phyloP scores from a whole-genome alignment of 1,284 basidiomycete genomes.

The Acaromyces ingoldii region DNA sequence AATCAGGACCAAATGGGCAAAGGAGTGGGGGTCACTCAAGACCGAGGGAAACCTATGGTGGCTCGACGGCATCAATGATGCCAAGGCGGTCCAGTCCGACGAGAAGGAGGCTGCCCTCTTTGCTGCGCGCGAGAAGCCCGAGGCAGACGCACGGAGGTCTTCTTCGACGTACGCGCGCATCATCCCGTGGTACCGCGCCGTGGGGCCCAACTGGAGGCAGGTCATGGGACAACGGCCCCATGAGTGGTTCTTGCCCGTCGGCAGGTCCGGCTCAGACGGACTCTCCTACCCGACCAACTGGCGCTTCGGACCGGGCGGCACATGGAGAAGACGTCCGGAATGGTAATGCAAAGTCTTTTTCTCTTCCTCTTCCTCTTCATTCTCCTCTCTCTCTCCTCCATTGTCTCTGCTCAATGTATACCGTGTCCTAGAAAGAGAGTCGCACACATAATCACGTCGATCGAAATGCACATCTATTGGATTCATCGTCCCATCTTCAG shows the following conservation, averaged over 20 bases:
- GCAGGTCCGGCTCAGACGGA: constrained; percentile 61
- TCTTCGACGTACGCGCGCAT: not conserved
- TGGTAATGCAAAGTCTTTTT: too few species aligned
- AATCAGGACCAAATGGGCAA: constrained; percentile 60
- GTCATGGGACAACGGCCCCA: constrained; percentile 66
- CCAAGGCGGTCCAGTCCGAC: not conserved
- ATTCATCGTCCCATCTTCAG: not conserved
- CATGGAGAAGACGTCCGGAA: constrained; percentile 62
- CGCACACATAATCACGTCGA: too few species aligned
- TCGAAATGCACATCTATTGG: too few species aligned
- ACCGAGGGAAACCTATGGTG: constrained; percentile 81
- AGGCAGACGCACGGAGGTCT: not conserved
- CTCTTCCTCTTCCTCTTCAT: too few species aligned
- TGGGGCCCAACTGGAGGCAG: constrained; percentile 63
- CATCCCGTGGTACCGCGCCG: constrained; percentile 49
- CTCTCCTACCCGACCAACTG: constrained; percentile 66
- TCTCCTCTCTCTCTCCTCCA: too few species aligned
- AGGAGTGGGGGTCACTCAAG: constrained; percentile 68
- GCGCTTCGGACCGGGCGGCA: constrained; percentile 66
- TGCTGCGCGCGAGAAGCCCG: not conserved
- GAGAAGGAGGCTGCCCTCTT: not conserved
- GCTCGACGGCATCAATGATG: constrained; percentile 54
- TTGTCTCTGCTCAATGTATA: too few species aligned
- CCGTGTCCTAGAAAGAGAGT: too few species aligned
- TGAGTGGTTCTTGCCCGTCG: constrained; percentile 71